Evolutionary conservation across 2,329 filamentous ascomycete species (phyloP).

Genomic region (Basipetospora chlamydospora): DNA sequence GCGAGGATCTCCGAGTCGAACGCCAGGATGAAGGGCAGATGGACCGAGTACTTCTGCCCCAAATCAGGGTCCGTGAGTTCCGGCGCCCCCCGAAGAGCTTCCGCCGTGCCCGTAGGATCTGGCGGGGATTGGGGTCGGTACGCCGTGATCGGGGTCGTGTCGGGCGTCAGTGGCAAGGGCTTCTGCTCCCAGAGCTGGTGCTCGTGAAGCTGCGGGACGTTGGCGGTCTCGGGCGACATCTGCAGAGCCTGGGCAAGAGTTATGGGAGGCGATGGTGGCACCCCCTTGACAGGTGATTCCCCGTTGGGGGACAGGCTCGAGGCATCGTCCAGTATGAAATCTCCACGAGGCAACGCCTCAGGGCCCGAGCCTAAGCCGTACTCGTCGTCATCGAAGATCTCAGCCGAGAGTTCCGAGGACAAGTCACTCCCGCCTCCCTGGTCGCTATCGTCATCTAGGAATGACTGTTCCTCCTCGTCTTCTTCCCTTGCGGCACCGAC

Average conservation of each 20-base stretch:
- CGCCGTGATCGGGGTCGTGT: conserved; percentile 29
- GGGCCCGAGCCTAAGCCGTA: conserved; percentile 7
- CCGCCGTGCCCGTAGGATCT: conserved; percentile 20
- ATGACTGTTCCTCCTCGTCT: conserved; percentile 19
- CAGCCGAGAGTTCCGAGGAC: conserved; percentile 46
- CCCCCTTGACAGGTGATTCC: conserved; percentile 2
- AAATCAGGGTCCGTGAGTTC: conserved; percentile 15
- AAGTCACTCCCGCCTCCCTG: conserved; percentile 39
- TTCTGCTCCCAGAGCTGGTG: conserved; percentile 28
- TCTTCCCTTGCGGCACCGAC: background rate
- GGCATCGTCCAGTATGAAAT: conserved; percentile 3
- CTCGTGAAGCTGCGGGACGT: conserved; percentile 23
- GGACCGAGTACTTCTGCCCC: conserved; percentile 31
- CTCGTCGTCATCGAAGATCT: conserved; percentile 24
- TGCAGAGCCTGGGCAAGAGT: conserved; percentile 32
- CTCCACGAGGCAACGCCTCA: conserved; percentile 4
- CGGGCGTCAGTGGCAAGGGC: conserved; percentile 34
- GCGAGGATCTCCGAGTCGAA: conserved; percentile 68
- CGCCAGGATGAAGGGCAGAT: conserved; percentile 67
- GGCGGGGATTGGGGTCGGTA: conserved; percentile 18
- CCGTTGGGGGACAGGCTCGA: conserved; percentile 13
- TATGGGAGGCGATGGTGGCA: conserved; percentile 27
- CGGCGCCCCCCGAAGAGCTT: conserved; percentile 21
- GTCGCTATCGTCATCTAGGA: conserved; percentile 35
- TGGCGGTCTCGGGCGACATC: conserved; percentile 23